phyloP scores from a whole-genome alignment of 2,329 filamentous ascomycete genomes.

The Chalara sp. region DNA sequence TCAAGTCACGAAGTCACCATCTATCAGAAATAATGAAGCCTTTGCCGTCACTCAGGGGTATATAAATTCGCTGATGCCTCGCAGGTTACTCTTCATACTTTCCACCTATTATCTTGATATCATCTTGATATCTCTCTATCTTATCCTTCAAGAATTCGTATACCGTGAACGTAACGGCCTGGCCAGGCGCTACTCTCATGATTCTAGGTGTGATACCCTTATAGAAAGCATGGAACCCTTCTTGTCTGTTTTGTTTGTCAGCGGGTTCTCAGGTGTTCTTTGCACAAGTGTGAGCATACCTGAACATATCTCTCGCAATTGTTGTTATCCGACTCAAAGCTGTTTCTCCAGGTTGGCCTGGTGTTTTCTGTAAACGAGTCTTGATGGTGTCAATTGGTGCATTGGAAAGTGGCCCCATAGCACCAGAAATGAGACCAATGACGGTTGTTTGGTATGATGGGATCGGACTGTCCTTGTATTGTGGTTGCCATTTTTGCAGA shows the following conservation, averaged over 20 bases:
- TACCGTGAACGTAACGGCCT: slow-evolving; percentile 71
- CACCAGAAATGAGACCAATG: slow-evolving; percentile 81
- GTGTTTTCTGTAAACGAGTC: slow-evolving; percentile 87
- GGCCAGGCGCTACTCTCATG: slow-evolving; percentile 94
- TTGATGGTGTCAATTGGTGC: slow-evolving; percentile 99
- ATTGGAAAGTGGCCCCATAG: slow-evolving; percentile 93
- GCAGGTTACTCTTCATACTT: slow-evolving; percentile 57
- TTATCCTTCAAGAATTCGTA: slow-evolving; percentile 72
- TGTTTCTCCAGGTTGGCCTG: slow-evolving; percentile 72
- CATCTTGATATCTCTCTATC: slow-evolving; percentile 54
- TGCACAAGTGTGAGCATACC: slow-evolving; percentile 36
- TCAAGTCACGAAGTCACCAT: too few species aligned
- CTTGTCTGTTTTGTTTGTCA: slow-evolving; percentile 52
- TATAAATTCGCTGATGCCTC: background rate
- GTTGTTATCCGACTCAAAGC: slow-evolving; percentile 70
- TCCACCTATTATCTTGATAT: slow-evolving; percentile 49
- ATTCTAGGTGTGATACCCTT: slow-evolving; percentile 97
- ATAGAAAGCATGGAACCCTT: slow-evolving; percentile 92
- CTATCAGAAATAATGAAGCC: too few species aligned
- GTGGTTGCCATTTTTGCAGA: slow-evolving; percentile 66
- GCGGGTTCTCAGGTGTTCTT: background rate
- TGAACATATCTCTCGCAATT: slow-evolving; percentile 82
- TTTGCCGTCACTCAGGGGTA: background rate
- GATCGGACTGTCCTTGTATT: slow-evolving; percentile 57
- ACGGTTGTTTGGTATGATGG: slow-evolving; percentile 86